Evolutionary conservation across 768 basidiomycete species (phyloP).

Genomic region (Chalciporus sphaerocephalus): DNA sequence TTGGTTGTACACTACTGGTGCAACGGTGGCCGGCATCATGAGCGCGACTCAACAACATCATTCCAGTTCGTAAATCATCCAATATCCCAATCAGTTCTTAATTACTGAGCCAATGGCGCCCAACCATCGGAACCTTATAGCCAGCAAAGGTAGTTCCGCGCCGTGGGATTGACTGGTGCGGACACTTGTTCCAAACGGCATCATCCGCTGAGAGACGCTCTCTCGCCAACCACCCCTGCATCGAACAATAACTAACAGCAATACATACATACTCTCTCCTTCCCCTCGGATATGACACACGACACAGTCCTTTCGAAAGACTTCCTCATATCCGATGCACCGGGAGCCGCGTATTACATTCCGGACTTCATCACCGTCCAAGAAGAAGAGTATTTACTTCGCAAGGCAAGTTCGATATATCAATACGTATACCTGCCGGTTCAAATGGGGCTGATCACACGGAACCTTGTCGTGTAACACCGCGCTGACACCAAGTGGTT

Average conservation of each 20-base stretch:
- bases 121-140: not conserved
- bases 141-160: constrained; percentile 8
- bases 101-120: not conserved
- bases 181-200: not conserved
- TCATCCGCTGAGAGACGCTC: no score
- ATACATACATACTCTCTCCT: not conserved
- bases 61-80: not conserved
- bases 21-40: no score
- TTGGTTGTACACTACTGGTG: no score
- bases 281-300: constrained; percentile 9
- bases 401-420: constrained; percentile 56
- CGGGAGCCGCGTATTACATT: constrained; percentile 56
- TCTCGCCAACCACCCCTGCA: no score
- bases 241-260: no score
- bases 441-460: not conserved
- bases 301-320: constrained; percentile 6
- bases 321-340: constrained; percentile 23
- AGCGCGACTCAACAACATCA: not conserved
- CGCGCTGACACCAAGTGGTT: constrained; percentile 14
- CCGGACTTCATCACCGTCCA: constrained; percentile 72
- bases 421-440: not conserved
- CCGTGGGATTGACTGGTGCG: constrained; percentile 19
- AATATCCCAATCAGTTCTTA: no score
- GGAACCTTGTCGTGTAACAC: constrained; percentile 1
- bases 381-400: constrained; percentile 73